A percentile compares a stretch with the other conserved stretches of the same genome.
Evolutionary conservation across 495 filamentous ascomycete genomes (phyloP).

Genomic region (Astrocystis sublimbata): DNA sequence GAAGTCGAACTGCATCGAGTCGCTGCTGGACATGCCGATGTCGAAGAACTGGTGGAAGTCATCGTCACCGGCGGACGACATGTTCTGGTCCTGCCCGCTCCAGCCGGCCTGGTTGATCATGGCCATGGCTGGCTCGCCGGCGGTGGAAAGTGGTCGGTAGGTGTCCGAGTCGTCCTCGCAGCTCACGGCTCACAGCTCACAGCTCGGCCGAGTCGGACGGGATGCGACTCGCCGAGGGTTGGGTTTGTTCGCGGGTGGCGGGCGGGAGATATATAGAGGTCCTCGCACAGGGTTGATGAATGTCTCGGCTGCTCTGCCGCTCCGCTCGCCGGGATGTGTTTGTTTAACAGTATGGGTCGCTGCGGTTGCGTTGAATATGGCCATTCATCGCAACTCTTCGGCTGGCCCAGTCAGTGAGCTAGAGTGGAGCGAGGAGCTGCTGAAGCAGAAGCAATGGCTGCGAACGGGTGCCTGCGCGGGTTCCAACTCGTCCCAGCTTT

Average conservation of each 20-base stretch:
- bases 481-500: not conserved
- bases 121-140: conserved; percentile 28
- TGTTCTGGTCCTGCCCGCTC: conserved; percentile 50
- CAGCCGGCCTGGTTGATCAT: conserved; percentile 51
- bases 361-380: not conserved
- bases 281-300: not conserved
- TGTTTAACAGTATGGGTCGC: not conserved
- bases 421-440: conserved; percentile 13
- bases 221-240: conserved; percentile 8
- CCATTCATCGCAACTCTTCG: conserved; percentile 6
- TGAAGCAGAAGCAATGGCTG: not conserved
- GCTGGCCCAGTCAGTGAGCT: not conserved
- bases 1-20: conserved; percentile 53
- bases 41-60: conserved; percentile 60
- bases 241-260: not conserved
- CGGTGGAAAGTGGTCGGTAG: not conserved
- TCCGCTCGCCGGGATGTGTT: not conserved
- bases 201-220: not conserved
- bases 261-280: too few species aligned
- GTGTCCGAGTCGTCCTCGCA: not conserved
- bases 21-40: conserved; percentile 50
- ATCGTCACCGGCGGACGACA: conserved; percentile 48
- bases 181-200: too few species aligned
- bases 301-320: not conserved
- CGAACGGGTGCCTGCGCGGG: not conserved